These are phyloP conservation scores for Starmerella stigmatis DNA, from an alignment of 805 yeast species.

Conservation along the genomic window DNA sequence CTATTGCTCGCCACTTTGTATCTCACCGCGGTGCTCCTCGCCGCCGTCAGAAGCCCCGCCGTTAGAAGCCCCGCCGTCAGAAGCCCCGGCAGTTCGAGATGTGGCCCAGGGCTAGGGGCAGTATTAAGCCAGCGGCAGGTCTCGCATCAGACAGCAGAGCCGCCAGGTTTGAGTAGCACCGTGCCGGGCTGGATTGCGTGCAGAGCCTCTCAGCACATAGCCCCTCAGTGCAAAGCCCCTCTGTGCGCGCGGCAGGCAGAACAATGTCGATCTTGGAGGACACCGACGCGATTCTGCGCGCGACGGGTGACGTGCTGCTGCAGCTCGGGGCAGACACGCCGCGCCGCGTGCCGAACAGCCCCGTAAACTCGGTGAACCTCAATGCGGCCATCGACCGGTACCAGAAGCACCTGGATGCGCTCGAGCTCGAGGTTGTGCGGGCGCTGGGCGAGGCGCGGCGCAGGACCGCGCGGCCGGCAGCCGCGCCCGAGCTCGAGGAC, in stretches of 20 bases:
- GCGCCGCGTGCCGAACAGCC: conserved; percentile 23
- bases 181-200: neutral
- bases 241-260: neutral
- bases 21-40: too few species aligned
- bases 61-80: too few species aligned
- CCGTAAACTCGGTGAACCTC: conserved; percentile 18
- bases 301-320: conserved; percentile 24
- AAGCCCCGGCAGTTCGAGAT: too few species aligned
- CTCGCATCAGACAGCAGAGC: neutral
- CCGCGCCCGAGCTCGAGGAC: too few species aligned
- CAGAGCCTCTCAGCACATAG: too few species aligned
- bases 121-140: too few species aligned
- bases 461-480: neutral
- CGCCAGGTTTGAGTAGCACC: neutral
- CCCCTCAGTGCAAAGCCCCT: neutral
- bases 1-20: too few species aligned
- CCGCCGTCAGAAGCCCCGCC: too few species aligned
- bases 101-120: too few species aligned
- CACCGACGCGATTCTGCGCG: conserved; percentile 16
- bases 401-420: conserved; percentile 32
- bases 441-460: conserved; percentile 7
- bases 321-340: conserved; percentile 24
- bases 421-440: conserved; percentile 17
- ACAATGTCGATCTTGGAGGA: conserved; percentile 8
- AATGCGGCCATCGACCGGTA: conserved; percentile 13